Conservation (phyloP, 768 basidiomycete genomes). For the Collybiopsis confluens region DNA sequence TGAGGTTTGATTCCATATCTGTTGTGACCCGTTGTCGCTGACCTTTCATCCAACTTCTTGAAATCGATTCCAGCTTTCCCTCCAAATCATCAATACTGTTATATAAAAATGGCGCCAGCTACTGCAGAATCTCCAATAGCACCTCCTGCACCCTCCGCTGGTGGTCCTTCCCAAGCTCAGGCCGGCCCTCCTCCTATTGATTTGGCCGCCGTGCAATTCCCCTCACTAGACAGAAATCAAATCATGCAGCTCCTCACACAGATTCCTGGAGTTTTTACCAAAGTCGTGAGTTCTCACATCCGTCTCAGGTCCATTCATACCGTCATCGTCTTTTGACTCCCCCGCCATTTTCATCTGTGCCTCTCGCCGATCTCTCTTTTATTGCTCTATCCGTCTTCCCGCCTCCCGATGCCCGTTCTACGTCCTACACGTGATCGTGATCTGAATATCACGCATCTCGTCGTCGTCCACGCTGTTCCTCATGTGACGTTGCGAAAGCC, state of each 20-base stretch:
- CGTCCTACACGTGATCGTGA: constrained; percentile 13
- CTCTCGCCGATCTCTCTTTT: not conserved
- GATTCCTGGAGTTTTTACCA: constrained; percentile 49
- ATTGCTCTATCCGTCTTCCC: not conserved
- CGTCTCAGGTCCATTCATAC: not conserved
- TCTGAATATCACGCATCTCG: constrained; percentile 5
- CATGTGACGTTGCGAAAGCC: constrained; percentile 6
- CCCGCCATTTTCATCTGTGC: not conserved
- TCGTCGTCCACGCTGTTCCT: constrained; percentile 16
- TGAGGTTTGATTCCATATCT: not conserved
- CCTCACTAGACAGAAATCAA: constrained; percentile 46
- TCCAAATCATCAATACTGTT: not conserved
- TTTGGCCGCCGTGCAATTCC: constrained; percentile 1
- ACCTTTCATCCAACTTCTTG: too few species aligned
- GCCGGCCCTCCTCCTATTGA: not conserved
- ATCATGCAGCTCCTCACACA: constrained; percentile 56
- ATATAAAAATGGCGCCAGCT: not conserved
- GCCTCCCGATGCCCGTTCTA: constrained; percentile 7
- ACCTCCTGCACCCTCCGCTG: not conserved
- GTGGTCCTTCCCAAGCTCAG: not conserved
- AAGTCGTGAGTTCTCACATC: constrained; percentile 39
- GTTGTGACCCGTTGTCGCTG: too few species aligned
- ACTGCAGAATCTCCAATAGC: not conserved
- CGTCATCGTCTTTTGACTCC: constrained; percentile 8
- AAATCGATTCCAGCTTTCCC: not conserved